Base-by-base conservation (phyloP, 2,329 filamentous ascomycete species). In the Curvularia spicifera region DNA sequence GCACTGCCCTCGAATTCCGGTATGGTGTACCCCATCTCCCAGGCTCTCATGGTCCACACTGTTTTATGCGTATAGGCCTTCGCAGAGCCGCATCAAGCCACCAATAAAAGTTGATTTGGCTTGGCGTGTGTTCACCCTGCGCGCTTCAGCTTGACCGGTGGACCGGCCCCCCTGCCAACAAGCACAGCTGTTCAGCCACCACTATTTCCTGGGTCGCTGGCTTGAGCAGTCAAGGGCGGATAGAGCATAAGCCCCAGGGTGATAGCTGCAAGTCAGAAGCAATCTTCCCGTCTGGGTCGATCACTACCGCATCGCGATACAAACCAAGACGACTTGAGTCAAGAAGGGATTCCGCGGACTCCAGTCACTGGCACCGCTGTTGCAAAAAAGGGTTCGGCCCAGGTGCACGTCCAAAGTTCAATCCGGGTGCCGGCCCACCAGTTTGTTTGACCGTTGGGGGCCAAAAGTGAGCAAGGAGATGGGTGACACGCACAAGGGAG, bases 51-150 rank as follows among this genome's bases (percentile, higher is more conserved):
- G 47, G 55, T 63, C 52, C 58, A 48, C 60, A 56, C 24, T 68
- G 60, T 67, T 75, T 75, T 75, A 76, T 74, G 70, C 58, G 37
- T 53, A 55, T 52, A 56, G 18, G 26, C 15, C 8, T 26, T 67
- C 57, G 73, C 74, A 76, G 74, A 76, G 74, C 74, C 74, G 71
- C 74, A 76, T 72, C 33, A 9, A 48, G 20, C 52, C 51, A 57
- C 59, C 53, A 61, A 67, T 66, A 33, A 63, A 50, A 56, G 33
- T 35, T 28, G 35, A 58, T 56, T 57, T 40, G 37, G 49, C 59
- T 49, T 57, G 48, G 55, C 26, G 33, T 31, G 18, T 40, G 51
- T 22, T 58, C 57, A 42, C 53, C 52, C 52, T 53, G 40, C 45
- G 46, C 43, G 20, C 28, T 35, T 48, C 47, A 58, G 51, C 51